A percentile compares a stretch with the other conserved stretches of the same genome.
Evolutionary conservation across 805 yeast species (phyloP).

Genomic region (Candida nitratophila): DNA sequence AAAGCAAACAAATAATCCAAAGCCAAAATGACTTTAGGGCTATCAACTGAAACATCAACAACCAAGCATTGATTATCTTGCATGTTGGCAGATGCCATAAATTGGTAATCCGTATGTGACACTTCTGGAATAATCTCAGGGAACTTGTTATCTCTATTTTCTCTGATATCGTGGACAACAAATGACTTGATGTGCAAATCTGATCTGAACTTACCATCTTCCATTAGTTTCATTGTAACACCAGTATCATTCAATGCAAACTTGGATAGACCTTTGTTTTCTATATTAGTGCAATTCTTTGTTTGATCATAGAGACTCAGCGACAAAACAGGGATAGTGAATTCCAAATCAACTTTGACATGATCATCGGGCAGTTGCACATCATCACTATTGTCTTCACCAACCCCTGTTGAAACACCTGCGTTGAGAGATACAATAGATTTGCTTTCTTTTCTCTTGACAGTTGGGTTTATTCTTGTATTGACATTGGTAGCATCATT

Average conservation of each 20-base stretch:
- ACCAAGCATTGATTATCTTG: constrained; percentile 13
- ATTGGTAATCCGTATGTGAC: constrained; percentile 59
- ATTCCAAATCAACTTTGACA: constrained; percentile 37
- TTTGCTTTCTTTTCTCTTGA: not conserved
- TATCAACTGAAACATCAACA: constrained; percentile 60
- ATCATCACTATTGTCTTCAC: not conserved
- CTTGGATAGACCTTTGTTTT: constrained; percentile 40
- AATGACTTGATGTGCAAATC: constrained; percentile 65
- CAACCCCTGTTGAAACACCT: constrained; percentile 3
- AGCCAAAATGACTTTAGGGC: constrained; percentile 76
- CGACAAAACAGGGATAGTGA: constrained; percentile 57
- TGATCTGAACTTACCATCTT: constrained; percentile 50
- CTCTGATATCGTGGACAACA: constrained; percentile 69
- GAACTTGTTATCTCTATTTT: constrained; percentile 57
- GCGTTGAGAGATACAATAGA: not conserved
- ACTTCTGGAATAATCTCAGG: constrained; percentile 74
- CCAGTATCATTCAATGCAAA: constrained; percentile 57
- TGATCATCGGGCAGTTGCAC: constrained; percentile 22
- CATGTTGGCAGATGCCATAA: constrained; percentile 48
- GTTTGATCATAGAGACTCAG: constrained; percentile 56
- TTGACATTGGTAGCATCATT: constrained; percentile 65
- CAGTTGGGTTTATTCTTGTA: constrained; percentile 26
- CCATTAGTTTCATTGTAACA: constrained; percentile 40
- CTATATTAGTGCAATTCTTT: constrained; percentile 23
- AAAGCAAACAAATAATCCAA: constrained; percentile 79